Evolutionary conservation across 495 filamentous ascomycete genomes (phyloP).

Genomic region (Xylaria grammica): DNA sequence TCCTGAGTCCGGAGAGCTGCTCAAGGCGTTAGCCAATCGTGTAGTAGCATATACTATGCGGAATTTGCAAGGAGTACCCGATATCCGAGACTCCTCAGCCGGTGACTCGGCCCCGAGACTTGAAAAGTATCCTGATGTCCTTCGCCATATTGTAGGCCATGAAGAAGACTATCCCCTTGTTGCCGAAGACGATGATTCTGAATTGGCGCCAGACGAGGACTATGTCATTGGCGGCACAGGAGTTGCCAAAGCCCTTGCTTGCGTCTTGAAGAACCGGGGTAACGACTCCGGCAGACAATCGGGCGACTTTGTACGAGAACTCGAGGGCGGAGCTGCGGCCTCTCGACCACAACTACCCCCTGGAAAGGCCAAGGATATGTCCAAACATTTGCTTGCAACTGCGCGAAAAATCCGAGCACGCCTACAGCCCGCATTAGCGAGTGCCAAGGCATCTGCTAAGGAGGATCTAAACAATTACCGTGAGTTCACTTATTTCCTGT

Average conservation of each 20-base stretch:
- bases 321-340: constrained; percentile 38
- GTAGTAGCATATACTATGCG: constrained; percentile 91
- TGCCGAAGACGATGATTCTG: constrained; percentile 66
- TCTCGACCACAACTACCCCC: constrained; percentile 32
- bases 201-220: constrained; percentile 83
- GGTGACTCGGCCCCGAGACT: constrained; percentile 41
- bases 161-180: constrained; percentile 63
- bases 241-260: constrained; percentile 90
- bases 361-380: constrained; percentile 87
- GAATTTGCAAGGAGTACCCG: constrained; percentile 76
- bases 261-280: constrained; percentile 80
- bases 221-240: constrained; percentile 96
- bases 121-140: constrained; percentile 56
- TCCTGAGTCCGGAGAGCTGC: constrained; percentile 78
- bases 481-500: constrained; percentile 52
- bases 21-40: constrained; percentile 90
- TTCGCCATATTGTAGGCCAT: constrained; percentile 62
- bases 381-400: constrained; percentile 81
- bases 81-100: constrained; percentile 34
- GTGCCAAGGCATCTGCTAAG: constrained; percentile 62
- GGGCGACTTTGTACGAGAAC: constrained; percentile 48
- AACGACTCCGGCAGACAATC: constrained; percentile 58
- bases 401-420: constrained; percentile 85
- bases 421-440: constrained; percentile 82
- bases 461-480: constrained; percentile 71